Evolutionary conservation across 495 filamentous ascomycete species (phyloP).

Genomic region (Clavariopsis aquatica): DNA sequence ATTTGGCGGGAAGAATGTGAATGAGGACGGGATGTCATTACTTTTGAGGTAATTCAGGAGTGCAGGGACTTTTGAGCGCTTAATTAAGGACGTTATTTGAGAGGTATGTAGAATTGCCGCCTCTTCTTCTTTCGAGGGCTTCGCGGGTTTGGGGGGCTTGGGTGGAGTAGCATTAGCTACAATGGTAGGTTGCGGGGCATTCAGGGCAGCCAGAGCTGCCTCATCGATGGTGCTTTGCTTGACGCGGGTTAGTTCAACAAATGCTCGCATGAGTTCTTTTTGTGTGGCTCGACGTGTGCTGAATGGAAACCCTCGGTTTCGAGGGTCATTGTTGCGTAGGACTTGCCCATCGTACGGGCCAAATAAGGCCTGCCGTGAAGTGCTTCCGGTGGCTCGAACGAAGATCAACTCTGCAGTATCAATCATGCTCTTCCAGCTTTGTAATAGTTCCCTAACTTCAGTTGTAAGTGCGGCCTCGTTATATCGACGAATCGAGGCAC

Average conservation of each 20-base stretch:
- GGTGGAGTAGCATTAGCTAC: constrained; percentile 27
- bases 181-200: constrained; percentile 42
- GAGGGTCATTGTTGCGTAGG: constrained; percentile 73
- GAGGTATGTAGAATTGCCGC: constrained; percentile 74
- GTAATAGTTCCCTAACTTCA: constrained; percentile 76
- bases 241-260: constrained; percentile 86
- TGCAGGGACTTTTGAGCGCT: constrained; percentile 84
- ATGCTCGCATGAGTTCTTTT: constrained; percentile 87
- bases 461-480: constrained; percentile 86
- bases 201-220: constrained; percentile 53
- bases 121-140: constrained; percentile 76
- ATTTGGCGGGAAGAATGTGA: constrained; percentile 76
- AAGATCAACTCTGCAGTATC: constrained; percentile 82
- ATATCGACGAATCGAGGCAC: constrained; percentile 83
- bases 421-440: constrained; percentile 80
- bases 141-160: constrained; percentile 44
- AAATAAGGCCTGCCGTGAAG: constrained; percentile 82
- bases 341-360: constrained; percentile 88
- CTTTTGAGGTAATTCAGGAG: constrained; percentile 78
- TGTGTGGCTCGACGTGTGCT: constrained; percentile 93
- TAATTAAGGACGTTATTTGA: constrained; percentile 83
- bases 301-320: constrained; percentile 90
- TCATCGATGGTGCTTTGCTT: constrained; percentile 78
- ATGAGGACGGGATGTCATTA: constrained; percentile 68
- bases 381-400: constrained; percentile 81